Evolutionary conservation across 495 filamentous ascomycete genomes (phyloP), one percentile per base, ranked within the genome.

Genomic region (Endocarpon pusillum): DNA sequence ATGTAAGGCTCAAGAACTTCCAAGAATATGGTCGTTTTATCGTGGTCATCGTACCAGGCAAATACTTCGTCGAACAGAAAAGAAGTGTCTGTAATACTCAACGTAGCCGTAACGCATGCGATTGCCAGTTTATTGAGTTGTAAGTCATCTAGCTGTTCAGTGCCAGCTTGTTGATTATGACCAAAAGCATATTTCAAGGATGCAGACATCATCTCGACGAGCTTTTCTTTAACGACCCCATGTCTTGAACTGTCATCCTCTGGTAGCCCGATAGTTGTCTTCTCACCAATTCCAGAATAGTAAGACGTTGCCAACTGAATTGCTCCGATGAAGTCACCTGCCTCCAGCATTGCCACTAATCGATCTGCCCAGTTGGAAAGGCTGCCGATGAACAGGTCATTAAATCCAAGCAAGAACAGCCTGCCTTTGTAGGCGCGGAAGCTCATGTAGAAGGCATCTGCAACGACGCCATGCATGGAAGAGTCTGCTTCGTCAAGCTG

Each of bases 341-440:
- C 75, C 48, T 96, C 85, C 83, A 97, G 92, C 37, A 94, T 61
- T 1, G 87, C 86, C 35, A 93, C 71, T n/a, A 97, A 61, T 40
- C 89, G 67, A 56, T 97, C 89, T n/a, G 89, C 89, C 89, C 89
- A 97, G 45, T 96, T 96, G 9, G 91, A 94, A 29, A 97, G 56
- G 21, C 74, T 78, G 15, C 89, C 89, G 31, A 96, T 74, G 2
- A 82, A 78, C 6, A 93, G 55, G 45, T 96, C 89, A 49, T 80
- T 83, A 58, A 81, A 82, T 25, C 87, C 87, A 15, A 97, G 62
- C 9, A 96, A 60, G 48, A 96, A 97, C 27, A 94, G 61, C 9
- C 89, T 73, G 11, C 91, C 85, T 54, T 96, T 97, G 53, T 94
- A 94, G 3, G 81, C 71, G 40, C 81, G 81, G 52, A 96, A 86